A percentile compares a stretch with the other conserved stretches of the same genome.
These are phyloP conservation scores for Oryza longistaminata DNA, from an alignment of 176 grass and related monocot species.

Conservation along the genomic window DNA sequence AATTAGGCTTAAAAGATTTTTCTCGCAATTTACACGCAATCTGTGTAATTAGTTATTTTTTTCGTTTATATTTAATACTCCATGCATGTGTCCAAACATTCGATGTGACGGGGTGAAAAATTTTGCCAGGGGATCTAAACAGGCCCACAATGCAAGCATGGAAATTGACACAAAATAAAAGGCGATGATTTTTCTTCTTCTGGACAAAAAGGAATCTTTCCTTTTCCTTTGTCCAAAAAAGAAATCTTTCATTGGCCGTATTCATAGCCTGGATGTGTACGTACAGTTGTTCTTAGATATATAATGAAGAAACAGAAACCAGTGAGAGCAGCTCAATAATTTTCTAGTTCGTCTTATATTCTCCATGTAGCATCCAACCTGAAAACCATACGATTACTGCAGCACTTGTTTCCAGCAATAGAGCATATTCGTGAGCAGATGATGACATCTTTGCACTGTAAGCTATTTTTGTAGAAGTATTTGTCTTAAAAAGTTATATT, in stretches of 20 bases:
- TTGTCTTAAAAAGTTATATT: background rate
- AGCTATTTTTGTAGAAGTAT: background rate
- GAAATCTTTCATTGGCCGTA: background rate
- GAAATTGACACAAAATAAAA: background rate
- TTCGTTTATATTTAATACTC: no score
- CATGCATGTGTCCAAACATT: no score
- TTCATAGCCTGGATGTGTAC: background rate
- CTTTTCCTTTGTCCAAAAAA: background rate
- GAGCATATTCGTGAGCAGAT: background rate
- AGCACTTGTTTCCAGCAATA: no score
- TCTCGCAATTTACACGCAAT: no score
- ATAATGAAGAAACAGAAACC: background rate
- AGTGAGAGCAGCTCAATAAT: background rate
- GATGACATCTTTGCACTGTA: background rate
- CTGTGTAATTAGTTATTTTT: no score
- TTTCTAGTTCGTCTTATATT: background rate
- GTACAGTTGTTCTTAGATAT: background rate
- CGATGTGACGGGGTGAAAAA: no score
- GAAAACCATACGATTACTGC: background rate
- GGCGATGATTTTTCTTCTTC: background rate
- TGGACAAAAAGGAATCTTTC: background rate
- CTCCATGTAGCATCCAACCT: background rate
- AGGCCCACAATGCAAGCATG: background rate
- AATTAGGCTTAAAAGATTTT: no score
- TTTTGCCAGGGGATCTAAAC: no score